Evolutionary conservation across 306 rosid species (phyloP), one percentile per base, ranked within the genome.

Genomic region (Prunus kanzakura): DNA sequence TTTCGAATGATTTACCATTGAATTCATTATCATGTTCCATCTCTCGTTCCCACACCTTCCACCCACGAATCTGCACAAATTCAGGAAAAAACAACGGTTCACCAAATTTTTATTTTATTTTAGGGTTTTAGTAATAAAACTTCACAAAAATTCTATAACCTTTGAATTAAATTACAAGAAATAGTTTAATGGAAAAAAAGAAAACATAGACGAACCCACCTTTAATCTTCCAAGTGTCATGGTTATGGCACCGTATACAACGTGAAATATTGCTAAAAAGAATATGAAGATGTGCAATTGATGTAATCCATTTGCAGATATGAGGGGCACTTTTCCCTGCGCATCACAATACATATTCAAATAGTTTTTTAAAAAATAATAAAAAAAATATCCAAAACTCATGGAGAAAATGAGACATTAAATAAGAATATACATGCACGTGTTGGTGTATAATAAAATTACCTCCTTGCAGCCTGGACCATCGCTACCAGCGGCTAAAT

Each of bases 281-380:
- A 93, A 93, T 80, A 93, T 93, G 91, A 93, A 93, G 86, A 93
- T 93, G 85, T 93, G 98, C 23, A 93, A 70, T 76, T 95, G 98
- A 86, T 95, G 98, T 64, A 95, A 79, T 52, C 90, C 98, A 65
- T 76, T 29, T 57, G 89, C 75, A 3, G 98, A 90, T 72, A 95
- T 95, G 61, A 95, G 91, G 29, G 97, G 93, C 57, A 27, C 51
- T 15, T 75, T 7, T 0, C 98, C 98, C 98, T 95, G 72, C 76
- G 72, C 76, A 85, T 51, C 61, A 72, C 20, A 54, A 63, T 66
- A 23, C 7, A 52, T 19, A 47, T 11, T 47, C 15, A 10, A 46
- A 1, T 46, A 46, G 13, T 12, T 46, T 3, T 9, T 0, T 2
- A 46, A 10, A 47, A n/a, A n/a, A n/a, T n/a, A n/a, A n/a, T n/a